Conservation (phyloP, 495 filamentous ascomycete species). For the Lophiotrema nucula region DNA sequence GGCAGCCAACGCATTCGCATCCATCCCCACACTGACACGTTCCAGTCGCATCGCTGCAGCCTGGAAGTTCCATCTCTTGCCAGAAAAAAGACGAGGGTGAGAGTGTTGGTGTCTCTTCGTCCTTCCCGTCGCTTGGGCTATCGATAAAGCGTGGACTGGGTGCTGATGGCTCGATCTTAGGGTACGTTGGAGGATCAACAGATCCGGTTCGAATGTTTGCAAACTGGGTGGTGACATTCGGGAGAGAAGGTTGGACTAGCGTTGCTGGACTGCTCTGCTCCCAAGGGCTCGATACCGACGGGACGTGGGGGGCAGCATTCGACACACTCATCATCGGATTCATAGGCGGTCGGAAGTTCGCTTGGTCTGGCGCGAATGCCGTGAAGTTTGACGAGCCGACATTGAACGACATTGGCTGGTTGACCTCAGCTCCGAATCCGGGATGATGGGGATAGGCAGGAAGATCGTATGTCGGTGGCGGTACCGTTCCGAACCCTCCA, state of each 20-base stretch:
- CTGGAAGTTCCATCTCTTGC: constrained; percentile 26
- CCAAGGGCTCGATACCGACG: constrained; percentile 6
- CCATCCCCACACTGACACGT: constrained; percentile 36
- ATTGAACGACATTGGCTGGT: neutral
- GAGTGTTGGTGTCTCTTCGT: constrained; percentile 25
- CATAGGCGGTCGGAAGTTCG: constrained; percentile 7
- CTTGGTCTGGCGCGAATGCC: neutral
- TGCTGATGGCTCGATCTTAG: neutral
- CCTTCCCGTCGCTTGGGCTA: constrained; percentile 24
- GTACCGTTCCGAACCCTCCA: constrained; percentile 8
- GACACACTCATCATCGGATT: constrained; percentile 5
- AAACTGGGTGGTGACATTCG: no score
- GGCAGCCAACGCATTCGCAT: constrained; percentile 34
- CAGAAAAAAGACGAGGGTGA: constrained; percentile 34
- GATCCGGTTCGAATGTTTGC: no score
- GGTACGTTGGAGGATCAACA: neutral
- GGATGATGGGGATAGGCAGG: constrained; percentile 25
- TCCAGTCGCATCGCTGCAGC: constrained; percentile 33
- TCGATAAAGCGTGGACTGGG: constrained; percentile 13
- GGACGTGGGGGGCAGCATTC: no score
- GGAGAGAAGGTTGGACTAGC: neutral
- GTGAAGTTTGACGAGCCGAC: neutral
- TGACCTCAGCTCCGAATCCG: constrained; percentile 5
- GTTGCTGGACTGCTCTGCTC: neutral
- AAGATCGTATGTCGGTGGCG: constrained; percentile 22